Conservation (phyloP, 768 basidiomycete species). For the Russula griseocarnosa region DNA sequence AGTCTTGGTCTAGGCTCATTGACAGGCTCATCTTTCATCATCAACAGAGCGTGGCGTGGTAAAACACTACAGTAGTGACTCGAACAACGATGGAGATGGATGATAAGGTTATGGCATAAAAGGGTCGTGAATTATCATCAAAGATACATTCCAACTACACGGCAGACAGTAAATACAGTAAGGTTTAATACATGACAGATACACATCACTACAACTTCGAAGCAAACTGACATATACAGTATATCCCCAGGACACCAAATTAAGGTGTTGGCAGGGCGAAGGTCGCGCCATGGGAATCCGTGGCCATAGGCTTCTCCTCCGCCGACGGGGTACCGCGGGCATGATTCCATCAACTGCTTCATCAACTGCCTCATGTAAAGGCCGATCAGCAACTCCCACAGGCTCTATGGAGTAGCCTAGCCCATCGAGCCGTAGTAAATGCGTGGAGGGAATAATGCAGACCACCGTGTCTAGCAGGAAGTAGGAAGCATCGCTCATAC, state of each 20-base stretch:
- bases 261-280: neutral
- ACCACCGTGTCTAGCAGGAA: neutral
- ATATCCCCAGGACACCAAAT: neutral
- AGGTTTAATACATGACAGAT: neutral
- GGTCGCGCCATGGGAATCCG: neutral
- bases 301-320: neutral
- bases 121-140: neutral
- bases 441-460: neutral
- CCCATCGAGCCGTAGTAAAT: neutral
- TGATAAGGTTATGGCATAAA: neutral
- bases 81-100: no score
- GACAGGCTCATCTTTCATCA: neutral
- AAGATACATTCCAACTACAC: neutral
- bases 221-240: neutral
- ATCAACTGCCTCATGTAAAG: neutral
- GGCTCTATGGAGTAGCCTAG: neutral
- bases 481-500: neutral
- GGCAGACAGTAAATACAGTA: neutral
- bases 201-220: neutral
- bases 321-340: neutral
- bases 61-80: no score
- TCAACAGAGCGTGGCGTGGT: no score
- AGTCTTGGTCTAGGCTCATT: slow-evolving; percentile 8
- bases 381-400: neutral
- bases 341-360: slow-evolving; percentile 7